Base-by-base conservation (phyloP, 2,329 filamentous ascomycete species). In the Colletotrichum shisoi region DNA sequence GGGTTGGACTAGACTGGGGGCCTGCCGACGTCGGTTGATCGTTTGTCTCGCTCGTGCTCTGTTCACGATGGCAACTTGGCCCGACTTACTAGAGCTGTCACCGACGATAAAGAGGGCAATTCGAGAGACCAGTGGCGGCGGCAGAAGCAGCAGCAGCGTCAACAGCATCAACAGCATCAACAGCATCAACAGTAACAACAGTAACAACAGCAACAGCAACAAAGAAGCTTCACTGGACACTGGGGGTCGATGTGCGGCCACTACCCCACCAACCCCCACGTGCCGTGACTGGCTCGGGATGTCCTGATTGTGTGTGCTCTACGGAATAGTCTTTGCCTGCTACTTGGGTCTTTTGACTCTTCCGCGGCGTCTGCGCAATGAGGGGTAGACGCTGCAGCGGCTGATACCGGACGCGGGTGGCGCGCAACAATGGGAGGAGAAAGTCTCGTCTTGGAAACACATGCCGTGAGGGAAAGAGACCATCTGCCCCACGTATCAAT, bases 101-200 rank as follows among this genome's bases (percentile, higher is more conserved):
- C 60, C 52, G 40, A 62, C 31, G 51, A 62, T 48, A 40, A 40
- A 62, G 52, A 49, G 34, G 21, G 34, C 31, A 31, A 46, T 27
- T 57, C n/a, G 17, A n/a, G 39, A 11, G n/a, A 34, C 24, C 19
- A 27, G 9, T 37, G 42, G 24, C 24, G 24, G 24, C 24, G 24
- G 24, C 24, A 27, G 24, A 27, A 5, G 27, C 54, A 5, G 27
- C 40, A 19, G 39, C 40, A 27, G 24, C 24, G n/a, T n/a, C n/a
- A 21, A 3, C 24, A 27, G 5, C 24, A 24, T 3, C 24, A 5
- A 24, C 54, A 19, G 24, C 40, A 57, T 4, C 17, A 57, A 17
- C 24, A 27, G 5, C 24, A 24, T 3, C 24, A 5, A 24, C 54
- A 19, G 24, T 24, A 57, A 7, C 17, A 57, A 17, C n/a, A n/a